Percentiles rank a stretch among this genome's conserved stretches.
Conservation (phyloP, 352 stramenopile species). For the Phytophthora multivora region DNA sequence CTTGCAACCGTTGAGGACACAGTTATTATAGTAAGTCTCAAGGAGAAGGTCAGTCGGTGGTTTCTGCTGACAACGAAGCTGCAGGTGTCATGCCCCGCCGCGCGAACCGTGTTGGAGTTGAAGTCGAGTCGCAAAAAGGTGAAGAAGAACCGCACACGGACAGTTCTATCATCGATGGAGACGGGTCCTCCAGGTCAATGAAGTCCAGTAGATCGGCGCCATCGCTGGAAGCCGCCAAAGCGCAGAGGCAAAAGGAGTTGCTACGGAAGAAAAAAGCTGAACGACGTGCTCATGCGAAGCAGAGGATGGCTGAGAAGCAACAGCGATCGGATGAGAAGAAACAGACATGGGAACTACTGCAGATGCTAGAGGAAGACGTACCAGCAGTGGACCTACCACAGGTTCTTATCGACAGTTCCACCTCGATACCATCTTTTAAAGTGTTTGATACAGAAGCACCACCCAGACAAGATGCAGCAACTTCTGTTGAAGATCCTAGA, state of each 20-base stretch:
- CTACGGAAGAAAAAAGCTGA: constrained; percentile 59
- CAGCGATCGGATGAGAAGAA: constrained; percentile 25
- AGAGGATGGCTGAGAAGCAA: constrained; percentile 34
- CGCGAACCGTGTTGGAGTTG: constrained; percentile 27
- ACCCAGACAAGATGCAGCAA: neutral
- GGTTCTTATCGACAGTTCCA: neutral
- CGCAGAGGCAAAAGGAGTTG: constrained; percentile 48
- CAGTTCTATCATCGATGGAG: constrained; percentile 8
- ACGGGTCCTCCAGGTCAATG: neutral
- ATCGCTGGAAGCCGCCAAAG: constrained; percentile 28
- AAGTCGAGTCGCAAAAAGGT: constrained; percentile 11
- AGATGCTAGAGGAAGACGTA: constrained; percentile 21
- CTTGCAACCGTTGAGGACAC: constrained; percentile 19
- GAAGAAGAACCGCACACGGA: constrained; percentile 22
- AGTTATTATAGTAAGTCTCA: constrained; percentile 13
- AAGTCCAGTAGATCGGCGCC: constrained; percentile 8
- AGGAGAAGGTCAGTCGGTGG: too few species aligned
- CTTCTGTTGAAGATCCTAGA: too few species aligned
- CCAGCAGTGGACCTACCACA: neutral
- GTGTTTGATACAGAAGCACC: neutral
- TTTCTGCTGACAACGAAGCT: too few species aligned
- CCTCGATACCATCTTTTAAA: neutral
- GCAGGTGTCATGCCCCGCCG: constrained; percentile 18
- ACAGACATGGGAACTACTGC: constrained; percentile 11
- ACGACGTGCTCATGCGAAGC: constrained; percentile 48